Base-by-base conservation (phyloP, 345 rosid species). In the Salix exigua region DNA sequence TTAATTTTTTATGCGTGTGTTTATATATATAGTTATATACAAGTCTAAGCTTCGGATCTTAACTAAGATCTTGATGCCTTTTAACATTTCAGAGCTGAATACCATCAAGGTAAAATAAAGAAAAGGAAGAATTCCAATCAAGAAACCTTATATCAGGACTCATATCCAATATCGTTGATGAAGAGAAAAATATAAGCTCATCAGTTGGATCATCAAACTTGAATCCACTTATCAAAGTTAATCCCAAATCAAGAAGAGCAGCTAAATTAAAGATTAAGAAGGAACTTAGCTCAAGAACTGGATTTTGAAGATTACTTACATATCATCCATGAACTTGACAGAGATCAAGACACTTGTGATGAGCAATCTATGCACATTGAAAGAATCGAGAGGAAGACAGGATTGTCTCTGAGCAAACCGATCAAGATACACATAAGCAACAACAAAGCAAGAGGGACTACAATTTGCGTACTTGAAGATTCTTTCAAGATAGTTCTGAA, bases 281-380 rank as follows among this genome's bases (percentile, higher is more conserved):
- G 26, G 71, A 37, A 40, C 10, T 48, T 18, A 74, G 40, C 21
- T n/a, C 5, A 66, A 12, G 18, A 51, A 62, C 30, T 33, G 11
- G 44, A 66, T 4, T 6, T 25, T 48, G 33, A 31, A 74, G 18
- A 35, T 9, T 50, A 89, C 92, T 91, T 85, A 91, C 96, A 85
- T 79, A 76, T 89, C 96, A 81, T 91, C 94, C 96, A 89, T 86
- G 89, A 91, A 91, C 84, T 91, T 91, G 65, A 87, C 92, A 63
- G 96, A 87, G 81, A 91, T 83, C 89, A 91, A 73, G 76, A 89
- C 94, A 51, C 94, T 91, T 75, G 96, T 85, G 26, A 91, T 89
- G 25, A 91, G 89, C 72, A 91, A 81, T 42, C 96, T 77, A 64
- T 91, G 96, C 13, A 89, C 91, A 70, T 86, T 91, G 85, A 83